Evolutionary conservation across 176 grass and related monocot genomes (phyloP), one percentile per base, ranked within the genome.

Genomic region (Tuctoria greenei): DNA sequence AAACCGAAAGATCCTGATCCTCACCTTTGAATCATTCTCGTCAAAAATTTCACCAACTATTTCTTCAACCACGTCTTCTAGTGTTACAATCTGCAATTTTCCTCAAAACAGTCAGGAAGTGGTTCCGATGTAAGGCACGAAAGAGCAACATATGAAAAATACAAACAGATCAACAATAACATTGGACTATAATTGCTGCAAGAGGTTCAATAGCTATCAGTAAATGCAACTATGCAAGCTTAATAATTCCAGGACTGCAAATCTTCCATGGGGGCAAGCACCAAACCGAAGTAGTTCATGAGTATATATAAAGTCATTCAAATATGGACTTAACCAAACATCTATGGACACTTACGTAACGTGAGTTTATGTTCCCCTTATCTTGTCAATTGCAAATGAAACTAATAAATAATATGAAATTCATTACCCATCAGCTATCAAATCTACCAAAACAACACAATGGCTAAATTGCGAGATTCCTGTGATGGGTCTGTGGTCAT

Each of bases 51-150:
- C 95, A 9, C 95, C 95, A 57, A 99, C 95, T 79, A 99, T 99
- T 90, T 99, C 95, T 85, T 99, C 95, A 56, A 99, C 95, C 31
- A 90, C 92, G 77, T 99, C 95, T 92, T 99, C 95, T 67, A 99
- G 76, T 61, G 95, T 99, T 61, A 99, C 95, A 82, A 99, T 99
- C 91, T 97, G 86, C 64, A 75, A 35, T 54, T 73, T 40, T n/a
- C 67, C 46, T n/a, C 1, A 6, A 66, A 81, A 39, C 46, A 35
- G 49, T 85, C 25, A 82, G 68, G 15, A 20, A 65, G 43, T 49
- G 27, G 41, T 72, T 77, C 66, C 46, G 8, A 50, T 14, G 17
- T 56, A 81, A 51, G 47, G 27, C 23, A 25, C 44, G 3, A 23
- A 31, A 18, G 21, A 46, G 44, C n/a, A 46, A 46, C 44, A 46